Conservation (phyloP, 306 rosid species). For the Nissolia schottii region DNA sequence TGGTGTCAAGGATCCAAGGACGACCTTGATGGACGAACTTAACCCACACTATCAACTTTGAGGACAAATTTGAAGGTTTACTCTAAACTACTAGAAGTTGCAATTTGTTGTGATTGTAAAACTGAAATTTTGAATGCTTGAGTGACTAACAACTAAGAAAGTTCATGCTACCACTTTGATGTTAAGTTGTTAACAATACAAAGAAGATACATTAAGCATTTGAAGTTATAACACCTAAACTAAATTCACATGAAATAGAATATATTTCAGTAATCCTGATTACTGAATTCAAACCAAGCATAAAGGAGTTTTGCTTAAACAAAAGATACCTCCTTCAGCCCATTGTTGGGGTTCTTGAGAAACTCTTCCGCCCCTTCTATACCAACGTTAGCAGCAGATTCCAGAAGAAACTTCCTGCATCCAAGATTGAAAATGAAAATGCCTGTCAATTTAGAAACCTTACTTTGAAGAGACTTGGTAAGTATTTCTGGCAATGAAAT, state of each 20-base stretch:
- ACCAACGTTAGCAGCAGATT: slow-evolving; percentile 70
- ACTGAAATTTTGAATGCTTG: not conserved
- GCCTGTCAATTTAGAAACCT: slow-evolving; percentile 14
- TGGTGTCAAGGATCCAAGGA: no score
- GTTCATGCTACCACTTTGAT: not conserved
- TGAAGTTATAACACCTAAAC: not conserved
- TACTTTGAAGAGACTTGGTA: not conserved
- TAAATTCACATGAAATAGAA: not conserved
- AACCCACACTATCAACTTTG: no score
- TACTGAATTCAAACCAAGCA: not conserved
- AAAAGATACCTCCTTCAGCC: slow-evolving; percentile 62
- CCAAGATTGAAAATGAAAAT: slow-evolving; percentile 31
- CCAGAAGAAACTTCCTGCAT: slow-evolving; percentile 78
- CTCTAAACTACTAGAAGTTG: not conserved
- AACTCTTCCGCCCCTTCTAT: slow-evolving; percentile 81
- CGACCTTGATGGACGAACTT: no score
- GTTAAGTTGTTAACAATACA: not conserved
- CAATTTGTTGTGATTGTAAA: not conserved
- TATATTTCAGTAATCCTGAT: not conserved
- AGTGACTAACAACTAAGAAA: not conserved
- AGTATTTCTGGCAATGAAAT: not conserved
- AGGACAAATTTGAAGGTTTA: no score
- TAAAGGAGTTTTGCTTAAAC: slow-evolving; percentile 3
- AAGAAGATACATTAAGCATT: not conserved
- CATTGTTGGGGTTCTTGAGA: slow-evolving; percentile 70